Base-by-base conservation (phyloP, 163 green algal species). In the Prototheca cutis region DNA sequence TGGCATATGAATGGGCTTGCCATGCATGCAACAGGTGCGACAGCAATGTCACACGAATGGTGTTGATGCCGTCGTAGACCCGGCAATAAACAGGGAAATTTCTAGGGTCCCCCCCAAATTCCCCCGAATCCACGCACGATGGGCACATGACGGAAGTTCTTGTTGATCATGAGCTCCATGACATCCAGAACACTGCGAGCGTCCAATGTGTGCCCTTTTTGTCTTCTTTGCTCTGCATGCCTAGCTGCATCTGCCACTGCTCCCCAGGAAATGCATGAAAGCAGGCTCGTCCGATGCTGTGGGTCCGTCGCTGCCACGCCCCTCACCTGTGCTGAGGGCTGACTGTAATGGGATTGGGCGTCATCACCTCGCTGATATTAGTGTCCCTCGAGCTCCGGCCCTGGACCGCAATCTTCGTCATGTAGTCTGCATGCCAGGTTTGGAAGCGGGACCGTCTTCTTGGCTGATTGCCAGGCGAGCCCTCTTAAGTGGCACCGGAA, bases 141-240 rank as follows among this genome's bases (percentile, higher is more conserved):
- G 23, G 79, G 79, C 13, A 87, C 68, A 60, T 87, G 79, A 13
- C 79, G 74, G 52, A 87, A 76, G 74, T 82, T 81, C 53, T 80
- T 66, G 36, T 80, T 61, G 25, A 77, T 73, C 79, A 87, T 87
- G 36, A 87, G 65, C 17, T 61, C 58, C 77, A 87, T 85, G 39
- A 77, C 77, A 25, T 85, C 70, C 21, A 87, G 57, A 23, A 84
- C 71, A 28, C 59, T 71, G 58, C 0, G 8, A n/a, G n/a, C n/a
- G n/a, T n/a, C n/a, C n/a, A n/a, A n/a, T n/a, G n/a, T n/a, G n/a
- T n/a, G n/a, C n/a, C n/a, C n/a, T n/a, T n/a, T n/a, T n/a, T n/a
- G n/a, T n/a, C n/a, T n/a, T n/a, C n/a, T n/a, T n/a, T n/a, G n/a
- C n/a, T n/a, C n/a, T n/a, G n/a, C n/a, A n/a, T n/a, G n/a, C n/a